Base-by-base conservation (phyloP, 2,329 filamentous ascomycete genomes). In the Ustilaginoidea virens region DNA sequence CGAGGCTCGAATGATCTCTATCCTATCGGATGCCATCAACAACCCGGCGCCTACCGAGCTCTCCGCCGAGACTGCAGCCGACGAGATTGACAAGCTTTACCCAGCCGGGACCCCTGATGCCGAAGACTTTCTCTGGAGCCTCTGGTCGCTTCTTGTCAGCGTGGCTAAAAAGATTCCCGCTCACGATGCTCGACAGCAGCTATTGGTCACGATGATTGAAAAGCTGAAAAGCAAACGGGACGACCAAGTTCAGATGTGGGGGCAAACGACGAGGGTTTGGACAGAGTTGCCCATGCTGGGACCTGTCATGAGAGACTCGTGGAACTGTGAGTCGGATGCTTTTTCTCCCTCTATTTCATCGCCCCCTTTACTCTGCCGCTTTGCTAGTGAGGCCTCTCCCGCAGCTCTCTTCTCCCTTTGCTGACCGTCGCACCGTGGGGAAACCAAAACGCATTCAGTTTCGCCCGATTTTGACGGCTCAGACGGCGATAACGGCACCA, bases 251-350 rank as follows among this genome's bases (percentile, higher is more conserved):
- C 35, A 41, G 33, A 41, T 50, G 21, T 51, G 46, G 47, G 40
- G 37, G 3, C 36, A 41, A 17, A 33, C 37, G 33, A 35, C 34
- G 13, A 31, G 28, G 12, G 33, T 52, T 8, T 52, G 48, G 49
- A 29, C 20, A 12, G 46, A 49, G 28, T 28, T 51, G 32, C 45
- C 48, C n/a, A 38, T 52, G 29, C 27, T 52, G 12, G 43, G 45
- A 2, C 39, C 44, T 7, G 40, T 35, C 27, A 43, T 48, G 44
- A 37, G 43, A 25, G 46, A 50, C 2, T 39, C 39, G 3, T 48
- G 44, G 46, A 40, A 49, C 18, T 27, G 49, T 51, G 31, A 34
- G 46, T 39, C n/a, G 15, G n/a, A 21, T 8, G 8, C 3, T 21
- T 21, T 21, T 8, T 21, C 8, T 21, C n/a, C n/a, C n/a, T n/a